phyloP scores from a whole-genome alignment of 2,329 filamentous ascomycete species.

The Ceratocystis cubensis region DNA sequence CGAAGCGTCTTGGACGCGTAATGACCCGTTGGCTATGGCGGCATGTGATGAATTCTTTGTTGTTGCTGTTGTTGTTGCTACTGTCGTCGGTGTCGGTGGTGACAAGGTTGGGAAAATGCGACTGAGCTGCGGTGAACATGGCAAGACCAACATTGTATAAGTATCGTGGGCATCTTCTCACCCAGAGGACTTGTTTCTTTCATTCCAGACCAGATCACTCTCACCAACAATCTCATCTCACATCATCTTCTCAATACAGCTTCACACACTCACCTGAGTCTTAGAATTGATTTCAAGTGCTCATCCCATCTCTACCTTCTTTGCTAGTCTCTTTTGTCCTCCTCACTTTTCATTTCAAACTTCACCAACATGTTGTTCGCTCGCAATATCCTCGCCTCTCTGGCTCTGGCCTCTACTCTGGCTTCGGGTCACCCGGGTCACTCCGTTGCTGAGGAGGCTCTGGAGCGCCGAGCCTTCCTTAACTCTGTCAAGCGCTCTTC shows the following conservation, averaged over 20 bases:
- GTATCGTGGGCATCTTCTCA: conserved; percentile 1
- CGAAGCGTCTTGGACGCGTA: conserved; percentile 11
- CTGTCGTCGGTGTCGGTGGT: not conserved
- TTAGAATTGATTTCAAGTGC: not conserved
- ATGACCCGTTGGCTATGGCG: not conserved
- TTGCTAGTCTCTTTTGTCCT: not conserved
- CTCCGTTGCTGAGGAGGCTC: conserved; percentile 36
- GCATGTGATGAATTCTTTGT: not conserved
- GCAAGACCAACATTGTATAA: conserved; percentile 11
- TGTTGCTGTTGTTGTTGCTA: not conserved
- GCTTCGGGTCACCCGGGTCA: conserved; percentile 37
- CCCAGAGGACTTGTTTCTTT: not conserved
- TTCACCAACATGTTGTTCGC: conserved; percentile 14
- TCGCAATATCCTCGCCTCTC: conserved; percentile 17
- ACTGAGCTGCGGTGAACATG: not conserved
- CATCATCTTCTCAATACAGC: not conserved
- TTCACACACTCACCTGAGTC: not conserved
- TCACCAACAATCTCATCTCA: not conserved
- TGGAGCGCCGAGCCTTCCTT: conserved; percentile 37
- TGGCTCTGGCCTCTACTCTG: conserved; percentile 20
- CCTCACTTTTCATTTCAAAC: not conserved
- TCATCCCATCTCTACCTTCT: not conserved
- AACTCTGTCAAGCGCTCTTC: conserved; percentile 31
- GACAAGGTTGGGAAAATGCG: not conserved
- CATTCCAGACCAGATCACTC: not conserved